Conservation (phyloP, 2,329 filamentous ascomycete genomes). For the Camillea tinctor region DNA sequence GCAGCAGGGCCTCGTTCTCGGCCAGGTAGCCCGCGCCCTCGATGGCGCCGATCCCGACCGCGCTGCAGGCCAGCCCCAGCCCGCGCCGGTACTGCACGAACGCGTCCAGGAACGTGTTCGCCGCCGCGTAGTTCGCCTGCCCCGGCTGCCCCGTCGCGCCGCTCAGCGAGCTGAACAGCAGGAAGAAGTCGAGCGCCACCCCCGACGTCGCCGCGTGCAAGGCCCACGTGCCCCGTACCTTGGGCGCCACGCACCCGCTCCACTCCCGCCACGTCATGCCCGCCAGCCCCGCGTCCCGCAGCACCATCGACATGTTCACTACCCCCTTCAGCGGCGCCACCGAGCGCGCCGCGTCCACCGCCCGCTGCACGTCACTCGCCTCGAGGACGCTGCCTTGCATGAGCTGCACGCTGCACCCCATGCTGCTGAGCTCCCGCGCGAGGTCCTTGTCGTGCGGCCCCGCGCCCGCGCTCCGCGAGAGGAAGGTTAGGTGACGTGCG, state of each 20-base stretch:
- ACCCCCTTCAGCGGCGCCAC: conserved; percentile 22
- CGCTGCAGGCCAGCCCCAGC: conserved; percentile 33
- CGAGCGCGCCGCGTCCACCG: conserved; percentile 9
- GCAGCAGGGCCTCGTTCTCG: background rate
- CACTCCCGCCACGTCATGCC: conserved; percentile 19
- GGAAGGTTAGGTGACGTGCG: conserved; percentile 38
- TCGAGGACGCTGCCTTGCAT: conserved; percentile 18
- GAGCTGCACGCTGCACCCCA: conserved; percentile 19
- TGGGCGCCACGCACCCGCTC: conserved; percentile 25
- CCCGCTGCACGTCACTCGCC: conserved; percentile 12
- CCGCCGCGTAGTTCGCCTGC: conserved; percentile 38
- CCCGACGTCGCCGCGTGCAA: conserved; percentile 32
- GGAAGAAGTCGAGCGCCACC: conserved; percentile 36
- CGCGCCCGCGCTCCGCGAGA: conserved; percentile 34
- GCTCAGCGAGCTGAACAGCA: conserved; percentile 32
- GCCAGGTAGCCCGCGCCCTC: conserved; percentile 32
- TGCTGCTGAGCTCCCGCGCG: conserved; percentile 20
- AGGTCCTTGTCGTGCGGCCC: conserved; percentile 13
- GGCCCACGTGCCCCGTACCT: conserved; percentile 42
- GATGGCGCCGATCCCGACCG: conserved; percentile 37
- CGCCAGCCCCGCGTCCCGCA: conserved; percentile 10
- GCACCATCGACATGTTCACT: conserved; percentile 27
- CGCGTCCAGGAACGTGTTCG: conserved; percentile 36
- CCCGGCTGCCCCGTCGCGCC: conserved; percentile 26
- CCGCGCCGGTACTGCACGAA: conserved; percentile 32